A percentile compares a stretch with the other conserved stretches of the same genome.
Evolutionary conservation across 352 stramenopile species (phyloP).

Genomic region (Globisporangium perplexum): DNA sequence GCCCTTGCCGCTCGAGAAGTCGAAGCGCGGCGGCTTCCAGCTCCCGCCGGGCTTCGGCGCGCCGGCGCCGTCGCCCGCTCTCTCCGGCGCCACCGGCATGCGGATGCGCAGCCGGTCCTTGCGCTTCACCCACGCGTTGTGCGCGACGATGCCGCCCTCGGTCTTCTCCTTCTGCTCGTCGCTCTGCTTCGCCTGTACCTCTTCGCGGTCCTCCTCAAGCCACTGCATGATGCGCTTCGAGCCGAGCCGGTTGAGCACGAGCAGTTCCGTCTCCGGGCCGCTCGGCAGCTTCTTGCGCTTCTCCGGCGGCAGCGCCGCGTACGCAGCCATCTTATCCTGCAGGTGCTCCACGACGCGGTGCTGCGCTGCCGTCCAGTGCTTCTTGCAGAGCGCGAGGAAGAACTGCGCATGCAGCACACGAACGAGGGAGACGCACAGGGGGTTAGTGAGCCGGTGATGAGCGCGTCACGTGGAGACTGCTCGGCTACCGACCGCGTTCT

Average conservation of each 20-base stretch:
- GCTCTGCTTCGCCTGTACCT: conserved; percentile 55
- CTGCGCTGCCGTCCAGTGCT: conserved; percentile 68
- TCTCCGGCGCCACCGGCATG: conserved; percentile 31
- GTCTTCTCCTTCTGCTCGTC: conserved; percentile 69
- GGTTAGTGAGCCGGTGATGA: too few species aligned
- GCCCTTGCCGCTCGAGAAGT: conserved; percentile 66
- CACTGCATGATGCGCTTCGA: conserved; percentile 72
- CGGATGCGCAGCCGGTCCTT: conserved; percentile 76
- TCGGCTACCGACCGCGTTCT: conserved; percentile 55
- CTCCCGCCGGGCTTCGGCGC: conserved; percentile 11
- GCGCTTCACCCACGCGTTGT: conserved; percentile 72
- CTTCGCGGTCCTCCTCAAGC: conserved; percentile 69
- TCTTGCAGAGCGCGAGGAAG: conserved; percentile 68
- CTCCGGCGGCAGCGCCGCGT: conserved; percentile 12
- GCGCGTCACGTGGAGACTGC: not conserved
- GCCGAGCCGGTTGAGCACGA: conserved; percentile 52
- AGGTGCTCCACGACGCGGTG: conserved; percentile 67
- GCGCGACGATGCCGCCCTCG: conserved; percentile 62
- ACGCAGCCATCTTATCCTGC: conserved; percentile 46
- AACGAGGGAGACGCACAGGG: too few species aligned
- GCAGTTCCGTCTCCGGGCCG: conserved; percentile 43
- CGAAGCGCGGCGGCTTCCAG: conserved; percentile 49
- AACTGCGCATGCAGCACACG: conserved; percentile 23
- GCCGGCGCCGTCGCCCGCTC: not conserved
- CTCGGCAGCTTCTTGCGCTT: conserved; percentile 20